These are phyloP conservation scores for Alternaria angustiovoidea DNA, from an alignment of 2,329 filamentous ascomycete genomes.

Conservation along the genomic window DNA sequence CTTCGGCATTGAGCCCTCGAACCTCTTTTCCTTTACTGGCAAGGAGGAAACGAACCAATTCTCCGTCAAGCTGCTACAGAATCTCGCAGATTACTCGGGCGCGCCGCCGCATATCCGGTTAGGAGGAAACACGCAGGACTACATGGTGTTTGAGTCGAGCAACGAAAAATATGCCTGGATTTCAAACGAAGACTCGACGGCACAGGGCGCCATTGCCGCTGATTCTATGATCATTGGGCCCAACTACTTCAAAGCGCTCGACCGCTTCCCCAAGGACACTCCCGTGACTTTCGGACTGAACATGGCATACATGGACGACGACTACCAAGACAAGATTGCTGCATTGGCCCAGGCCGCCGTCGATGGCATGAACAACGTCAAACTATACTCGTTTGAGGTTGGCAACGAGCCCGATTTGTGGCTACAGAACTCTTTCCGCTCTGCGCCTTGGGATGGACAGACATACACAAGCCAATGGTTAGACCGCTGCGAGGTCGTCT, in stretches of 20 bases:
- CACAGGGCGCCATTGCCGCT: constrained; percentile 52
- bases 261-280: constrained; percentile 60
- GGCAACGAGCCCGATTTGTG: constrained; percentile 57
- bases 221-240: constrained; percentile 59
- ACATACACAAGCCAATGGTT: constrained; percentile 58
- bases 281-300: constrained; percentile 61
- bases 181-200: constrained; percentile 50
- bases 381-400: constrained; percentile 54
- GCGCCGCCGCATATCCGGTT: constrained; percentile 59
- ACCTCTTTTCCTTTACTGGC: constrained; percentile 62
- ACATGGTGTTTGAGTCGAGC: constrained; percentile 55
- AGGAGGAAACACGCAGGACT: constrained; percentile 62
- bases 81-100: constrained; percentile 60
- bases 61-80: constrained; percentile 58
- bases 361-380: constrained; percentile 48
- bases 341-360: constrained; percentile 52
- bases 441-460: constrained; percentile 54
- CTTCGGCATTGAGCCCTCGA: constrained; percentile 63
- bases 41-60: constrained; percentile 53
- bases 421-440: constrained; percentile 56
- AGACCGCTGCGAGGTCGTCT: constrained; percentile 55
- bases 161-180: constrained; percentile 51
- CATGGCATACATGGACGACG: constrained; percentile 56
- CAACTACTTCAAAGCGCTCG: constrained; percentile 57
- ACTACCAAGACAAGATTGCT: constrained; percentile 56